These are phyloP conservation scores for Paratinospora sagittata DNA, from an alignment of 164 flowering plant genomes.

Conservation along the genomic window DNA sequence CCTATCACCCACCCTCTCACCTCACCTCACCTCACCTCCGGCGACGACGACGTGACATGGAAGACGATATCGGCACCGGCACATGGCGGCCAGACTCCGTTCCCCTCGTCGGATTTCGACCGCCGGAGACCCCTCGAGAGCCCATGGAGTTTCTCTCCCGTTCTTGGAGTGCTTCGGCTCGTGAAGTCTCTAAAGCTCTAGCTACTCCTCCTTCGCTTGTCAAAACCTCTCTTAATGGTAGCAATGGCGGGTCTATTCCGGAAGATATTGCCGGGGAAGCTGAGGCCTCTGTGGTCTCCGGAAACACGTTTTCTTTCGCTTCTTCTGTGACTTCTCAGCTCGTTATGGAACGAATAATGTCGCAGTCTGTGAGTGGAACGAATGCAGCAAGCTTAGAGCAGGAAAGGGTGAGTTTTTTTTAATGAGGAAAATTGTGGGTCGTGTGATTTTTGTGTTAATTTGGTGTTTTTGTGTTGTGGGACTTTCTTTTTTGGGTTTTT, in stretches of 20 bases:
- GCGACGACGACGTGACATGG: constrained; percentile 4
- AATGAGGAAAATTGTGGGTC: too few relatives aligned
- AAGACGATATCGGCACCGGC: constrained; percentile 8
- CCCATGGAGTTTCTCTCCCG: constrained; percentile 97
- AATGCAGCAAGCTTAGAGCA: background rate
- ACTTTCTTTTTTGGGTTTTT: too few relatives aligned
- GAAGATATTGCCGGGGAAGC: constrained; percentile 48
- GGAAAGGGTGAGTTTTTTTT: background rate
- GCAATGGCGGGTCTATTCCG: constrained; percentile 21
- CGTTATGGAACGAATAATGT: constrained; percentile 67
- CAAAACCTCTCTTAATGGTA: constrained; percentile 13
- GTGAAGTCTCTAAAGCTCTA: constrained; percentile 71
- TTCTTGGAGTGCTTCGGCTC: constrained; percentile 89
- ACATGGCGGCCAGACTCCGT: constrained; percentile 20
- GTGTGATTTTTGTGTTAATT: background rate
- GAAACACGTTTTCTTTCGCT: constrained; percentile 66
- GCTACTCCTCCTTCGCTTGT: constrained; percentile 19
- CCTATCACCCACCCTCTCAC: constrained; percentile 9
- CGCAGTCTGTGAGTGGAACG: constrained; percentile 47
- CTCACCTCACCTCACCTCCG: background rate
- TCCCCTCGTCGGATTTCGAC: constrained; percentile 33
- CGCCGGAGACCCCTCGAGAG: constrained; percentile 82
- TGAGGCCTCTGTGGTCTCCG: constrained; percentile 33
- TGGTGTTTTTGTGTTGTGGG: too few relatives aligned
- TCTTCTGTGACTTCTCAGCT: constrained; percentile 69